Percentiles rank a stretch among this genome's conserved stretches.
Conservation (phyloP, 75 land plant genomes). For the Chamaecyparis obtusa region DNA sequence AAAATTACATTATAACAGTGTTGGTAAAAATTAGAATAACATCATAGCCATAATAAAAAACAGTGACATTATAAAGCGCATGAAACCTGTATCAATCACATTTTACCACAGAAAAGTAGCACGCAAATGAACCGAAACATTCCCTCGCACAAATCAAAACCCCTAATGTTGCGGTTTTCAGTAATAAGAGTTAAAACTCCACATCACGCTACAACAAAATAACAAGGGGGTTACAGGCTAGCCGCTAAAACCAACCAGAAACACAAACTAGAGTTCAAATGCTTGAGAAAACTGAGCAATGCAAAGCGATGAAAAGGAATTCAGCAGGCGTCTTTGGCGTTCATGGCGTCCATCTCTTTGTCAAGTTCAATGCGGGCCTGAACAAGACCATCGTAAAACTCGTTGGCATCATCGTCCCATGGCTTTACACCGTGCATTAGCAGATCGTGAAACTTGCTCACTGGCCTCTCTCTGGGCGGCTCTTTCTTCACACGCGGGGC, state of each 20-base stretch:
- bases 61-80: too few relatives aligned
- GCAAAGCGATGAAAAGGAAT: not conserved
- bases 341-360: not conserved
- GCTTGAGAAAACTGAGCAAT: not conserved
- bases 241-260: too few relatives aligned
- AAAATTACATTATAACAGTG: too few relatives aligned
- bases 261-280: not conserved
- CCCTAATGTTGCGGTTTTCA: too few relatives aligned
- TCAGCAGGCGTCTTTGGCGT: not conserved
- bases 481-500: not conserved
- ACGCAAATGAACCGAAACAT: too few relatives aligned
- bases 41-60: too few relatives aligned
- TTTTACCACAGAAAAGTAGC: too few relatives aligned
- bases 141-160: too few relatives aligned
- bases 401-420: not conserved
- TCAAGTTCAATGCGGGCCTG: not conserved
- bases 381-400: not conserved
- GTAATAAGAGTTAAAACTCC: too few relatives aligned
- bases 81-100: too few relatives aligned
- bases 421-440: not conserved
- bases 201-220: too few relatives aligned
- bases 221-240: not conserved
- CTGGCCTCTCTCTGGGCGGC: not conserved
- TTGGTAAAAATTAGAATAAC: too few relatives aligned
- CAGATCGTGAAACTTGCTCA: not conserved